Evolutionary conservation across 805 yeast genomes (phyloP).

Genomic region (Debaryomyces prosopidis): DNA sequence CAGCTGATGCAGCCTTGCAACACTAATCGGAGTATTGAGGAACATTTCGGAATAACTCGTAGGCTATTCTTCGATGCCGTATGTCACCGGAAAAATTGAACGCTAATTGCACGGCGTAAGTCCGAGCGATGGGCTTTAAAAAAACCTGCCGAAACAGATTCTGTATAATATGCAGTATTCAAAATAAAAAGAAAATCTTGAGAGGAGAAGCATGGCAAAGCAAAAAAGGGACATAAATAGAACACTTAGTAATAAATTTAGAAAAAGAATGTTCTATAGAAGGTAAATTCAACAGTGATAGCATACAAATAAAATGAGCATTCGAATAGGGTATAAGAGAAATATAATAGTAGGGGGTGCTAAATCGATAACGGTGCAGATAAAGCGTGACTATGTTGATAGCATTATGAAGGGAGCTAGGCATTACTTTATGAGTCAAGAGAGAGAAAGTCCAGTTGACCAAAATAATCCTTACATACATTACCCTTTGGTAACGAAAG

Average conservation of each 20-base stretch:
- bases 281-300: no score
- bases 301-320: not conserved
- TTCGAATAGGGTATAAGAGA: not conserved
- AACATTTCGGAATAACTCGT: no score
- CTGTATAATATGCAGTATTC: not conserved
- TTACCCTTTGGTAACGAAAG: constrained; percentile 41
- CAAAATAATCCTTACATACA: constrained; percentile 38
- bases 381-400: not conserved
- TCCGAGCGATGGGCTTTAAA: no score
- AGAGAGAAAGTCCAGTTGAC: constrained; percentile 19
- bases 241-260: no score
- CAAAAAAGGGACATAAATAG: no score
- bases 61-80: no score
- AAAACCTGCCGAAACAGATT: no score
- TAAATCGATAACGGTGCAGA: not conserved
- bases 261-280: no score
- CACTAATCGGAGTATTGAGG: no score
- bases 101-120: no score
- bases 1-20: no score
- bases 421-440: constrained; percentile 20
- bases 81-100: no score
- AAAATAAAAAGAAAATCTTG: not conserved
- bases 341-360: not conserved
- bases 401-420: constrained; percentile 15
- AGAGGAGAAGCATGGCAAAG: not conserved